Conservation (phyloP, 164 flowering plant genomes). For the Brasenia schreberi region DNA sequence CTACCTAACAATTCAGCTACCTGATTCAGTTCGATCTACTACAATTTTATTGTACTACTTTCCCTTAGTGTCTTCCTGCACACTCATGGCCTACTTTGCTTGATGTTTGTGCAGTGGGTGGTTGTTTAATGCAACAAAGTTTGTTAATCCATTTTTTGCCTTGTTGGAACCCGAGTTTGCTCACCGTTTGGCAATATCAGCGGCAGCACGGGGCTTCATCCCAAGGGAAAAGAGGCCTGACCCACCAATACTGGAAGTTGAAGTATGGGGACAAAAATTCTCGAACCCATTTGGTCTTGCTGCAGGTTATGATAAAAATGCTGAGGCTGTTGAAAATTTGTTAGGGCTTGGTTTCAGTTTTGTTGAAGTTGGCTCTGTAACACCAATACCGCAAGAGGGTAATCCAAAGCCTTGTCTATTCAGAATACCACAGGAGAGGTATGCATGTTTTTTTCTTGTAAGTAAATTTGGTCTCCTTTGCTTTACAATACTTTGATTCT, state of each 20-base stretch:
- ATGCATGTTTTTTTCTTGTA: conserved; percentile 16
- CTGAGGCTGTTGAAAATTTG: conserved; percentile 95
- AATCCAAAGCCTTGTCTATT: conserved; percentile 95
- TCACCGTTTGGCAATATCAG: conserved; percentile 67
- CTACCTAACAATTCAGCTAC: too few relatives aligned
- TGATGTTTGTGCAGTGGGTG: conserved; percentile 62
- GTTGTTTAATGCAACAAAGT: conserved; percentile 88
- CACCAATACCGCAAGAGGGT: conserved; percentile 96
- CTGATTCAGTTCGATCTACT: too few relatives aligned
- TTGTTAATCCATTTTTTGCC: conserved; percentile 96
- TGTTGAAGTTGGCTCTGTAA: conserved; percentile 96
- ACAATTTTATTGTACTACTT: background rate
- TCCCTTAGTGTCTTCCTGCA: background rate
- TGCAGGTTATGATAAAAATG: conserved; percentile 99
- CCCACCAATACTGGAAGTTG: conserved; percentile 54
- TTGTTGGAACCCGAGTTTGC: conserved; percentile 85
- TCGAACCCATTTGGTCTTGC: conserved; percentile 96
- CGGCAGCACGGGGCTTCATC: conserved; percentile 95
- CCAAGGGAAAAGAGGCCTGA: conserved; percentile 94
- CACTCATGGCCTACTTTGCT: background rate
- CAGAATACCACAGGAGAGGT: conserved; percentile 80
- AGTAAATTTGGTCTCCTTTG: too few relatives aligned
- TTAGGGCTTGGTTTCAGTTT: conserved; percentile 94
- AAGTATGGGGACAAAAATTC: conserved; percentile 93
- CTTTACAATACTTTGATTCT: too few relatives aligned